A percentile compares a stretch with the other conserved stretches of the same genome.
phyloP scores from a whole-genome alignment of 2,329 filamentous ascomycete species.

The Exophiala alcalophila region DNA sequence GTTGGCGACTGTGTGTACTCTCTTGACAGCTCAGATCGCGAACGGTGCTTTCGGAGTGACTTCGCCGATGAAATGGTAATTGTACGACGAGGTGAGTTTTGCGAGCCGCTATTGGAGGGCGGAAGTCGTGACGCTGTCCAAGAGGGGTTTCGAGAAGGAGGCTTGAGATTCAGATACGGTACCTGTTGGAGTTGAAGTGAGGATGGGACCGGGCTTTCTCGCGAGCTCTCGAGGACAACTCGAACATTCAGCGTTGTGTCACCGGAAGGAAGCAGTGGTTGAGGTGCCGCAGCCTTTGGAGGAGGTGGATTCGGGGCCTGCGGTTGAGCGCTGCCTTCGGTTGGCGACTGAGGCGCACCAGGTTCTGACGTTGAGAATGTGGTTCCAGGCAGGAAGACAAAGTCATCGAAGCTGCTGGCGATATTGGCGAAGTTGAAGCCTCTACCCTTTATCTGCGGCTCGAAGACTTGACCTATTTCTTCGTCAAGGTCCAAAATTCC shows the following conservation, averaged over 20 bases:
- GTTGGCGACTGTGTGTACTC: conserved; percentile 8
- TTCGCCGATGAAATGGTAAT: conserved; percentile 15
- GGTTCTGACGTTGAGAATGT: conserved; percentile 34
- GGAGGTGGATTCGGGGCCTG: conserved; percentile 1
- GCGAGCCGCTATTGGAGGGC: conserved; percentile 5
- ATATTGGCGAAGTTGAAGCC: conserved; percentile 49
- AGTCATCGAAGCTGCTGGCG: conserved; percentile 43
- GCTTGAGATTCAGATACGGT: conserved; percentile 9
- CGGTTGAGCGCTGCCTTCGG: background rate
- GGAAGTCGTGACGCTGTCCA: conserved; percentile 1
- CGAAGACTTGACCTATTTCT: conserved; percentile 46
- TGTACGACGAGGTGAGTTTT: conserved; percentile 7
- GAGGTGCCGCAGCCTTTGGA: background rate
- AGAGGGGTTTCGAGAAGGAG: conserved; percentile 3
- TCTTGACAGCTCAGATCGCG: conserved; percentile 11
- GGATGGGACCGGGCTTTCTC: conserved; percentile 5
- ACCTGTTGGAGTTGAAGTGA: background rate
- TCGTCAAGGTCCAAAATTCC: conserved; percentile 40
- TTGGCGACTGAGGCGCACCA: conserved; percentile 1
- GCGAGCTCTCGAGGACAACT: conserved; percentile 13
- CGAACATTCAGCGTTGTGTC: conserved; percentile 19
- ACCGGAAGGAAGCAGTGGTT: conserved; percentile 4
- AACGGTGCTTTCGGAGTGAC: conserved; percentile 15
- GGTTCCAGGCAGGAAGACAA: conserved; percentile 46
- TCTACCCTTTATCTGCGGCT: conserved; percentile 34